A percentile compares a stretch with the other conserved stretches of the same genome.
Conservation (phyloP, 163 green algal species). For the Trebouxia gelatinosa region DNA sequence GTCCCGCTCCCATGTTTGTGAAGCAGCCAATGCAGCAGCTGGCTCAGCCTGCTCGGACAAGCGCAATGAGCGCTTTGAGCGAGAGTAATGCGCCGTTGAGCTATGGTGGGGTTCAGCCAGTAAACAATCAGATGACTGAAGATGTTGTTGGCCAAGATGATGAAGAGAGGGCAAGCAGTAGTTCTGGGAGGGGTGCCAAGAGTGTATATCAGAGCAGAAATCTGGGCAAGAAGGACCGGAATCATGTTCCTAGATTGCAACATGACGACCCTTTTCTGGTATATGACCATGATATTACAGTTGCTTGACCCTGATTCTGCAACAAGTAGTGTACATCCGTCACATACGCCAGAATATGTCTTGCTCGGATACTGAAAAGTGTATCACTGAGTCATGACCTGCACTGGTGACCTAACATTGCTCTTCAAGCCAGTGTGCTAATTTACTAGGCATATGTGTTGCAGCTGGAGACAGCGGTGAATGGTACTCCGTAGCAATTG, state of each 20-base stretch:
- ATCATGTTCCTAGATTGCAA: constrained; percentile 13
- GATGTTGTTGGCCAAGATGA: not conserved
- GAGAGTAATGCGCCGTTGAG: not conserved
- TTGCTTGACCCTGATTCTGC: too few relatives aligned
- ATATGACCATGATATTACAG: constrained; percentile 1
- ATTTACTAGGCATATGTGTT: too few relatives aligned
- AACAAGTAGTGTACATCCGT: too few relatives aligned
- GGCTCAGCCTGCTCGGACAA: not conserved
- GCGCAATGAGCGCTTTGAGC: not conserved
- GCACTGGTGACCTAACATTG: too few relatives aligned
- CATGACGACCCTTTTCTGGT: constrained; percentile 32
- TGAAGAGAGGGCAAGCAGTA: not conserved
- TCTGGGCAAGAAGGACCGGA: not conserved
- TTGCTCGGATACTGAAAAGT: too few relatives aligned
- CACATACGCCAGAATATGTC: too few relatives aligned
- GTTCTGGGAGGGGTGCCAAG: not conserved
- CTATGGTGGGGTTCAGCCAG: not conserved
- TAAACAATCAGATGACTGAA: too few relatives aligned
- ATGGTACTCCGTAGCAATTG: too few relatives aligned
- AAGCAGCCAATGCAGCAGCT: constrained; percentile 8
- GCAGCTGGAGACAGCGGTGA: too few relatives aligned
- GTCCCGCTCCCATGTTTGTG: constrained; percentile 24
- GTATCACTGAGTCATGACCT: too few relatives aligned
- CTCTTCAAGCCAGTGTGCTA: too few relatives aligned
- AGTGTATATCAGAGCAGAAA: not conserved